Base-by-base conservation (phyloP, 2,329 filamentous ascomycete species). In the Apiospora koreana region DNA sequence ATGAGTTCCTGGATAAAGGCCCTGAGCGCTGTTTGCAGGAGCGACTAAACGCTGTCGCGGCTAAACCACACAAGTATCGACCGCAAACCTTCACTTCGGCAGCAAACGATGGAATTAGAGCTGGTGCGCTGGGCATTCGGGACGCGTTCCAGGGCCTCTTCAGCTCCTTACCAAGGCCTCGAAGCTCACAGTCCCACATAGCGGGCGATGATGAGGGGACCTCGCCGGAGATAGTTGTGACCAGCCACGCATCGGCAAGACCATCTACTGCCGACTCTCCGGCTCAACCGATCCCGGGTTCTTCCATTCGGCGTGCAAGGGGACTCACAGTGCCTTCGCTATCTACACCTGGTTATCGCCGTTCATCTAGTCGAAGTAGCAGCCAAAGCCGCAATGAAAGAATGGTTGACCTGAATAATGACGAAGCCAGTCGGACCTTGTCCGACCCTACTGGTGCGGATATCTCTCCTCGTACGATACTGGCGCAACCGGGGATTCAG, bases 1-100 rank as follows among this genome's bases (percentile, higher is more conserved):
- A 83, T 69, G 85, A 89, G 1, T 91, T 90, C 65, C 75, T 91
- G 1, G 77, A 79, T 3, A 86, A 86, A 31, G 89, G 89, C 0
- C 88, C 88, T 0, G 85, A 89, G 9, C 79, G 78, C 23, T 91
- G 88, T 72, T 75, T 91, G 6, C 81, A 83, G 16, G 86, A 89
- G 69, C 81, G 89, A 16, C 72, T 91, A 21, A 85, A 77, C 41
- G 77, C 76, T 1, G 76, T 78, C 8, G 75, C 79, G 21, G 50
- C 77, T 6, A 78, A 71, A 62, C 73, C 72, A 9, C 66, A 42
- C 16, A 43, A 16, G 14, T 50, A 45, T 31, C 23, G 45, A 3
- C 64, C 64, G 7, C 43, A 48, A 10, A 38, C 35, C 4, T 46
- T 69, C 4, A 18, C 68, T 31, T n/a, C 65, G 31, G 16, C 71